A percentile compares a stretch with the other conserved stretches of the same genome.
Evolutionary conservation across 306 rosid genomes (phyloP).

Genomic region (Pyrus bretschneideri): DNA sequence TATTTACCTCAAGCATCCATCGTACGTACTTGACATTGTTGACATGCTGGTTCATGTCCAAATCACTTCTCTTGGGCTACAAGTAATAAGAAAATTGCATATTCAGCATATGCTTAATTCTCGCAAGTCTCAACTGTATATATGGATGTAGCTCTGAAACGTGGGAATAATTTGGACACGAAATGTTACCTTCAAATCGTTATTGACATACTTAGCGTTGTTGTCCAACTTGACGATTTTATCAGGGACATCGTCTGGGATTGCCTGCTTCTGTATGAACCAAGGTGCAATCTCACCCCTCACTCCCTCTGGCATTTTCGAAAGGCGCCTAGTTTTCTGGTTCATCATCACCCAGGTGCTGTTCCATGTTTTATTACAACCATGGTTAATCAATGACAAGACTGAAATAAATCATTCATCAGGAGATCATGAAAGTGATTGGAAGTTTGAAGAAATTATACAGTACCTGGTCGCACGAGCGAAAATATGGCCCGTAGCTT

Average conservation of each 20-base stretch:
- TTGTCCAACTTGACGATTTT: slow-evolving; percentile 67
- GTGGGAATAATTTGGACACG: background rate
- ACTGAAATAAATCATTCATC: background rate
- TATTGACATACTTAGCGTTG: slow-evolving; percentile 58
- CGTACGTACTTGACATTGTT: slow-evolving; percentile 81
- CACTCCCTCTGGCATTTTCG: slow-evolving; percentile 85
- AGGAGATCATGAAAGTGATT: background rate
- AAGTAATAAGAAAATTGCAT: slow-evolving; percentile 12
- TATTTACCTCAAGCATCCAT: slow-evolving; percentile 92
- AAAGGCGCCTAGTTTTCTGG: slow-evolving; percentile 80
- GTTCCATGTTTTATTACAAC: slow-evolving; percentile 27
- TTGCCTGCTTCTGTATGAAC: slow-evolving; percentile 75
- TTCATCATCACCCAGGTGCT: slow-evolving; percentile 99
- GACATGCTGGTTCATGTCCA: slow-evolving; percentile 94
- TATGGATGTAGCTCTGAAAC: background rate
- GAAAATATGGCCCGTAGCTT: slow-evolving; percentile 62
- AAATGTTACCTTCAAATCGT: slow-evolving; percentile 50
- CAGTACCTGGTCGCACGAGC: slow-evolving; percentile 75
- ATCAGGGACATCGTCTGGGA: slow-evolving; percentile 53
- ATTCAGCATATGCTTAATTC: slow-evolving; percentile 12
- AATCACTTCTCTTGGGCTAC: slow-evolving; percentile 83
- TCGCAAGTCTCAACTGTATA: background rate
- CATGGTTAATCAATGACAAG: slow-evolving; percentile 1
- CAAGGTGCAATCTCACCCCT: slow-evolving; percentile 81
- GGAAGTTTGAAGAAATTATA: background rate